Percentiles rank a stretch among this genome's conserved stretches.
These are phyloP conservation scores for Diplodia corticola DNA, from an alignment of 2,329 filamentous ascomycete genomes.

Conservation along the genomic window DNA sequence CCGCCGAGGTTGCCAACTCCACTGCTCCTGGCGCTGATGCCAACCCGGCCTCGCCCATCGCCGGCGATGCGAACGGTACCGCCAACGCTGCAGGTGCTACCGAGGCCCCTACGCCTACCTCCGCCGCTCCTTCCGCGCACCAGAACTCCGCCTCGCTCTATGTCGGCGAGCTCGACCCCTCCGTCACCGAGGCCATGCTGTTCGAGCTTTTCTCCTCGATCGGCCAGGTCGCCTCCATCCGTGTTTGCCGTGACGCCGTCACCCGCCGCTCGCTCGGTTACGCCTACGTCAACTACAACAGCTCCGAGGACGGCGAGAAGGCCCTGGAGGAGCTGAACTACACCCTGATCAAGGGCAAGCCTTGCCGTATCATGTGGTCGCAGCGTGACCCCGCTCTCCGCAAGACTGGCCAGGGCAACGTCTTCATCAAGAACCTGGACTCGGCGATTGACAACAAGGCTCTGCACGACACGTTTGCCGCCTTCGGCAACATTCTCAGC, in stretches of 20 bases:
- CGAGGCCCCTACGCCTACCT: slow-evolving; percentile 69
- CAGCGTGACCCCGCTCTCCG: slow-evolving; percentile 98
- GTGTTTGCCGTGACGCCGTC: slow-evolving; percentile 98
- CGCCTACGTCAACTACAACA: slow-evolving; percentile 99
- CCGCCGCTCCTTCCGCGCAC: slow-evolving; percentile 71
- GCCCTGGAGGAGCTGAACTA: slow-evolving; percentile 99
- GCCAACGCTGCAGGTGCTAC: slow-evolving; percentile 62
- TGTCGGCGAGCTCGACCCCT: slow-evolving; percentile 95
- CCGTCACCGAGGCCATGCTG: slow-evolving; percentile 99
- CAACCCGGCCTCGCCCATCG: slow-evolving; percentile 69
- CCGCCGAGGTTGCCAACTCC: slow-evolving; percentile 47
- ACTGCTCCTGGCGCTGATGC: slow-evolving; percentile 64
- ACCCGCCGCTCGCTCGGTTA: slow-evolving; percentile 98
- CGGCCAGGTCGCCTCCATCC: slow-evolving; percentile 96
- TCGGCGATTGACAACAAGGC: slow-evolving; percentile 99
- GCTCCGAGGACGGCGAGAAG: slow-evolving; percentile 92
- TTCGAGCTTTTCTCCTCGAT: slow-evolving; percentile 99
- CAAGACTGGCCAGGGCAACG: slow-evolving; percentile 98
- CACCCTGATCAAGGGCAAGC: slow-evolving; percentile 97
- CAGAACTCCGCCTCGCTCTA: slow-evolving; percentile 97
- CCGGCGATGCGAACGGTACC: slow-evolving; percentile 60
- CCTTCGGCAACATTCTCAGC: slow-evolving; percentile 98
- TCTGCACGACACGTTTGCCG: slow-evolving; percentile 96
- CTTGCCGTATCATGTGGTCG: slow-evolving; percentile 99
- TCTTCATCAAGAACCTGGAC: slow-evolving; percentile 99